Percentiles rank a stretch among this genome's conserved stretches.
Conservation (phyloP, 1,284 basidiomycete genomes). For the Ceratobasidium sp. region DNA sequence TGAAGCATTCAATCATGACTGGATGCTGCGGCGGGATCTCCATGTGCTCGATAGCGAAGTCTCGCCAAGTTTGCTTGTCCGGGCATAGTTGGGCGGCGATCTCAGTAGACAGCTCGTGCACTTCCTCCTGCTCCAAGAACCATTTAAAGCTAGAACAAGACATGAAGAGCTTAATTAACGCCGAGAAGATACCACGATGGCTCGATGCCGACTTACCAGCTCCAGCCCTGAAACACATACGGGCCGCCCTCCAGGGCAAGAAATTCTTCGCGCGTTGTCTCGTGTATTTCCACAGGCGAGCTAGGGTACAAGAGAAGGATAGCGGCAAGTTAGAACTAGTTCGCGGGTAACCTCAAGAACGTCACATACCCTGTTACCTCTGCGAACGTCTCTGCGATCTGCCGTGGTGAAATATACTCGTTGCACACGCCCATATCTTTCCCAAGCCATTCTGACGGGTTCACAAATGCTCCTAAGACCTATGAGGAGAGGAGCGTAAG, state of each 20-base stretch:
- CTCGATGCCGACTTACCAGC: neutral
- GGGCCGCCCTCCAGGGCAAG: neutral
- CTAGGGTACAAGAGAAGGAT: neutral
- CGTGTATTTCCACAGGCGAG: neutral
- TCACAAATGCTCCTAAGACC: neutral
- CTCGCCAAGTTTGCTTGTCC: neutral
- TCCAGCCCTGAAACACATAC: conserved; percentile 12
- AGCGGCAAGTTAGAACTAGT: neutral
- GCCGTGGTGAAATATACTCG: neutral
- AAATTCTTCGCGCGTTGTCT: conserved; percentile 9
- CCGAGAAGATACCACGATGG: too few relatives aligned
- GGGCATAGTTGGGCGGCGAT: neutral
- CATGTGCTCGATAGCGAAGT: conserved; percentile 1
- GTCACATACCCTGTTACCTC: conserved; percentile 8
- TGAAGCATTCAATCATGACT: conserved; percentile 1
- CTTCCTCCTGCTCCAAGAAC: neutral
- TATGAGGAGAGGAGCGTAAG: neutral
- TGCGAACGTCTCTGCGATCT: neutral
- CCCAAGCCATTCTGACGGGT: conserved; percentile 9
- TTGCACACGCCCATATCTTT: neutral
- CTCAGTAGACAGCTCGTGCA: neutral
- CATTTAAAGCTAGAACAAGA: neutral
- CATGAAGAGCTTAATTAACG: neutral
- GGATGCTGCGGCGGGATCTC: conserved; percentile 3
- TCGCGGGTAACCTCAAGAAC: too few relatives aligned